Evolutionary conservation across 441 rosid species (phyloP).

Genomic region (Syzygium malaccense): DNA sequence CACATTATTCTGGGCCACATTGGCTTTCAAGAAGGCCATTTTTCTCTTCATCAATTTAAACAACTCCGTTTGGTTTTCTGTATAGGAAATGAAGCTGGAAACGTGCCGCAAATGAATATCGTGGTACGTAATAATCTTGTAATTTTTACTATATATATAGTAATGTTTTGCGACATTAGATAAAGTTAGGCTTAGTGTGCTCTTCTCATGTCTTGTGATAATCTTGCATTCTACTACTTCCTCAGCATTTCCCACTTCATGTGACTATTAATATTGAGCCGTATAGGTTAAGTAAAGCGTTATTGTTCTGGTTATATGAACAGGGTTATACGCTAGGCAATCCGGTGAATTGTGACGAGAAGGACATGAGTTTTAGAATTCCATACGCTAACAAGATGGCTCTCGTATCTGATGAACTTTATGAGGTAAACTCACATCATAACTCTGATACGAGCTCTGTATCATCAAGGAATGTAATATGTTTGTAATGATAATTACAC

Average conservation of each 20-base stretch:
- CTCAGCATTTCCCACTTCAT: neutral
- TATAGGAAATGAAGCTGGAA: conserved; percentile 11
- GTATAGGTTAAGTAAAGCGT: neutral
- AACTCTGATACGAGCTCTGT: neutral
- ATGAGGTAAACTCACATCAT: conserved; percentile 1
- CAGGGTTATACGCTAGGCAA: conserved; percentile 21
- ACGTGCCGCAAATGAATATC: conserved; percentile 5
- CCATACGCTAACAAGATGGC: conserved; percentile 3
- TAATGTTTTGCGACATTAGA: neutral
- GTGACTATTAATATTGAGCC: neutral
- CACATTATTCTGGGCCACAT: neutral
- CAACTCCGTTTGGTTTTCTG: neutral
- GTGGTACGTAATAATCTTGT: neutral
- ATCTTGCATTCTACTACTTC: too few relatives aligned
- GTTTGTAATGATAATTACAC: neutral
- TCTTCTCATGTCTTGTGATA: neutral
- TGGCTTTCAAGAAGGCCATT: neutral
- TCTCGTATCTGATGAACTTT: conserved; percentile 11
- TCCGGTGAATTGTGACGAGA: conserved; percentile 4
- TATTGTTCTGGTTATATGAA: neutral
- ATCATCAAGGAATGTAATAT: neutral
- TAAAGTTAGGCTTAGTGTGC: neutral
- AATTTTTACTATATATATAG: neutral
- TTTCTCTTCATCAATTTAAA: neutral
- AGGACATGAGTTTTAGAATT: conserved; percentile 5